A percentile compares a stretch with the other conserved stretches of the same genome.
phyloP scores from a whole-genome alignment of 352 stramenopile genomes.

The Phytophthora fragariae region DNA sequence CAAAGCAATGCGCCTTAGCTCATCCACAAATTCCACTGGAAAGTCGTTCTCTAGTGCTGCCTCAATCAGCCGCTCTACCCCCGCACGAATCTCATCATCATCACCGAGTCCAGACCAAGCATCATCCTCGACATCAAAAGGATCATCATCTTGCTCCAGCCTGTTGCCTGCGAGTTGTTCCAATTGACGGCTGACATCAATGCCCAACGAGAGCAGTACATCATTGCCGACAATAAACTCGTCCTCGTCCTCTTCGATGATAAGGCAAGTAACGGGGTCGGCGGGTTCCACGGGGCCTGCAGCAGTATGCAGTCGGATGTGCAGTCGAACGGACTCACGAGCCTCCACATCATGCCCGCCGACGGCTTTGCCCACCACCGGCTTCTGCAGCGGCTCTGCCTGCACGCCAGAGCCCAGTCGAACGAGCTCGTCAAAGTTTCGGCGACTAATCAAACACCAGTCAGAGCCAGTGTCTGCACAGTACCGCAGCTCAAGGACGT shows the following conservation, averaged over 20 bases:
- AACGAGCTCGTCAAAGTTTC: too few species aligned
- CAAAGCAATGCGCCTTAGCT: not conserved
- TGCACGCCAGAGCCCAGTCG: too few species aligned
- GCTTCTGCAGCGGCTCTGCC: too few species aligned
- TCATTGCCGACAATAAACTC: conserved; percentile 19
- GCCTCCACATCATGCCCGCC: conserved; percentile 12
- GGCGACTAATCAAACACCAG: conserved; percentile 15
- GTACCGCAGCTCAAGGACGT: too few species aligned
- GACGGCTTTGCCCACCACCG: conserved; percentile 17
- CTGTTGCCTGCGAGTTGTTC: not conserved
- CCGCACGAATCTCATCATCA: not conserved
- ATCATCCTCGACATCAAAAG: not conserved
- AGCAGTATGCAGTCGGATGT: conserved; percentile 4
- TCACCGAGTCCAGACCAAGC: not conserved
- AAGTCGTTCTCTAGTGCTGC: not conserved
- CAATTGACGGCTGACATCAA: conserved; percentile 1
- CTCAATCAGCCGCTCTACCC: not conserved
- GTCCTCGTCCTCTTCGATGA: conserved; percentile 17
- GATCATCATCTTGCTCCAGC: not conserved
- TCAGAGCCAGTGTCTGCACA: too few species aligned
- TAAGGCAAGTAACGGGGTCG: conserved; percentile 8
- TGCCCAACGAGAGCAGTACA: conserved; percentile 9
- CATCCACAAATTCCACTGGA: not conserved
- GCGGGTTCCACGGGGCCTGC: conserved; percentile 9
- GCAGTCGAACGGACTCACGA: not conserved